phyloP scores from a whole-genome alignment of 371 early-diverging fungal genomes.

The Mucor mucedo region DNA sequence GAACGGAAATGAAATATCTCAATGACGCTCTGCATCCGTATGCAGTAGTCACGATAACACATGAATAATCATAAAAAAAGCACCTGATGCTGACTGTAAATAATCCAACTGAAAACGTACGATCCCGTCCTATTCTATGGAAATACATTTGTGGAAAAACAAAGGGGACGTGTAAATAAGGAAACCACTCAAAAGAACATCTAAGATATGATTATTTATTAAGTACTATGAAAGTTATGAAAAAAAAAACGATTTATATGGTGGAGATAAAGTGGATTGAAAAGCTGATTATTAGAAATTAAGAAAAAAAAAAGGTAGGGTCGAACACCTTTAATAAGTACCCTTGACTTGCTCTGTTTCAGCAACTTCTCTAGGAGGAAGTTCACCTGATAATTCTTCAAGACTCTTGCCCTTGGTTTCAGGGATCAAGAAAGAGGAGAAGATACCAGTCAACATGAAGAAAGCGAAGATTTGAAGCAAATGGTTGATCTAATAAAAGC shows the following conservation, averaged over 20 bases:
- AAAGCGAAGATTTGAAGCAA: constrained; percentile 76
- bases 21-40: no score
- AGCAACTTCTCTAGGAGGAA: constrained; percentile 21
- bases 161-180: no score
- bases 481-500: constrained; percentile 51
- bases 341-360: constrained; percentile 26
- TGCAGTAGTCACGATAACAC: no score
- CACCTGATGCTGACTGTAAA: no score
- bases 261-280: background rate
- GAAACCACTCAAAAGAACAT: no score
- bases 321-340: constrained; percentile 16
- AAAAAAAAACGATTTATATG: background rate
- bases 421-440: constrained; percentile 59
- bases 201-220: no score
- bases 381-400: constrained; percentile 50
- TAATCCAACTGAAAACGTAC: no score
- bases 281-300: background rate
- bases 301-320: background rate
- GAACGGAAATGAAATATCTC: no score
- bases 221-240: no score
- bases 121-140: no score
- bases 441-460: constrained; percentile 76
- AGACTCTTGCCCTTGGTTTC: constrained; percentile 54
- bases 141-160: no score
- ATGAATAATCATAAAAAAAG: no score